Conservation (phyloP, 306 rosid genomes). For the Vicia sativa region DNA sequence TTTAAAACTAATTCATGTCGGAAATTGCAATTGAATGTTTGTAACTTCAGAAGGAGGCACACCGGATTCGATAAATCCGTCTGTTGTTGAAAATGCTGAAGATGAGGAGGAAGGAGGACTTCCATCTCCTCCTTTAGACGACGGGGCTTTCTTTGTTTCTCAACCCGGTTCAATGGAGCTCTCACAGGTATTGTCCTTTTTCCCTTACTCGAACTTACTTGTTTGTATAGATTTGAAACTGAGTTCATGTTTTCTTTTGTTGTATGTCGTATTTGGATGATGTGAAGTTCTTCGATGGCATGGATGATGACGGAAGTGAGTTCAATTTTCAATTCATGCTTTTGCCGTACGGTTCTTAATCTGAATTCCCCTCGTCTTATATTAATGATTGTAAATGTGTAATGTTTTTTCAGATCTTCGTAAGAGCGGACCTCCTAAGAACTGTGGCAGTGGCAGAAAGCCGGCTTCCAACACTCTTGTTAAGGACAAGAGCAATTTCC, state of each 20-base stretch:
- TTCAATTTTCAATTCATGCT: slow-evolving; percentile 38
- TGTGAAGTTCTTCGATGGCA: slow-evolving; percentile 92
- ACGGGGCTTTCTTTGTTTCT: slow-evolving; percentile 68
- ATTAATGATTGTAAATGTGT: slow-evolving; percentile 45
- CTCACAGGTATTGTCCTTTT: slow-evolving; percentile 61
- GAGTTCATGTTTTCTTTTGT: slow-evolving; percentile 44
- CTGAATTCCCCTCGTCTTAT: slow-evolving; percentile 45
- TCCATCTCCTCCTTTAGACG: slow-evolving; percentile 94
- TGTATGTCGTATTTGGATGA: slow-evolving; percentile 35
- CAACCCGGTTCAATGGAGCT: slow-evolving; percentile 72
- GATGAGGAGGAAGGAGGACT: slow-evolving; percentile 75
- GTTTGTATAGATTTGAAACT: slow-evolving; percentile 43
- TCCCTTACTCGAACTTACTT: not conserved
- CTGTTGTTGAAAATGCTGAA: slow-evolving; percentile 47
- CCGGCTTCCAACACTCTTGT: slow-evolving; percentile 47
- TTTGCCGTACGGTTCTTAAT: slow-evolving; percentile 44
- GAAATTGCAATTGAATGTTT: slow-evolving; percentile 23
- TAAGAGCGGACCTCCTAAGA: slow-evolving; percentile 54
- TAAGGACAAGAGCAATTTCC: slow-evolving; percentile 48
- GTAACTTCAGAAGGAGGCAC: slow-evolving; percentile 67
- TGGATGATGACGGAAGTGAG: slow-evolving; percentile 98
- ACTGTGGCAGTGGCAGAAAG: slow-evolving; percentile 60
- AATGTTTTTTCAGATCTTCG: slow-evolving; percentile 82
- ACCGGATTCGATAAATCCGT: slow-evolving; percentile 71
- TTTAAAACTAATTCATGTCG: not conserved